Evolutionary conservation across 441 rosid species (phyloP).

Genomic region (Raphanus hybrid): DNA sequence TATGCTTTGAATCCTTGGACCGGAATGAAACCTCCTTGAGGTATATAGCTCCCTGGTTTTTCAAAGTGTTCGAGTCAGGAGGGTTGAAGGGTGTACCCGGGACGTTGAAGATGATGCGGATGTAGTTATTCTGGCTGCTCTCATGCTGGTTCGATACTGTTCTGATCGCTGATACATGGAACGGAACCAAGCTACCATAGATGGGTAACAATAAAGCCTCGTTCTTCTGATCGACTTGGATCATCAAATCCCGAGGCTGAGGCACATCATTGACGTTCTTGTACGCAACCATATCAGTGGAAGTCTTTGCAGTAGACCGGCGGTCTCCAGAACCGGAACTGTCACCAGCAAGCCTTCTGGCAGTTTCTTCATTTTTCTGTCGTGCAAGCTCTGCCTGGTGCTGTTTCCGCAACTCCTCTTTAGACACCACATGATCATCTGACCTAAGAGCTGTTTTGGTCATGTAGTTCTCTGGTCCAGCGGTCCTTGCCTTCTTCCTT

Average conservation of each 20-base stretch:
- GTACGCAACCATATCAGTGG: conserved; percentile 72
- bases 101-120: neutral
- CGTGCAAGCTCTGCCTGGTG: conserved; percentile 97
- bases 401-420: conserved; percentile 92
- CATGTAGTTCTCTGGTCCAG: conserved; percentile 46
- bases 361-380: conserved; percentile 91
- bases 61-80: neutral
- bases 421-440: conserved; percentile 78
- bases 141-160: neutral
- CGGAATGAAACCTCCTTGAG: neutral
- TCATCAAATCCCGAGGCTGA: conserved; percentile 66
- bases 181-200: neutral
- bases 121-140: neutral
- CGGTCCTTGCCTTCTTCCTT: conserved; percentile 47
- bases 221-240: conserved; percentile 80
- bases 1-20: neutral
- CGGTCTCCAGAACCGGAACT: conserved; percentile 58
- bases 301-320: conserved; percentile 60
- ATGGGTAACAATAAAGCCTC: conserved; percentile 77
- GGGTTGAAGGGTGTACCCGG: neutral
- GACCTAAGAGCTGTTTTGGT: conserved; percentile 90
- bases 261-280: conserved; percentile 87
- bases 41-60: conserved; percentile 2
- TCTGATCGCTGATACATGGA: neutral
- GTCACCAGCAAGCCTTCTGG: conserved; percentile 86